Evolutionary conservation across 2,329 filamentous ascomycete genomes (phyloP).

Genomic region (Aspergillus fumigatiaffinis): DNA sequence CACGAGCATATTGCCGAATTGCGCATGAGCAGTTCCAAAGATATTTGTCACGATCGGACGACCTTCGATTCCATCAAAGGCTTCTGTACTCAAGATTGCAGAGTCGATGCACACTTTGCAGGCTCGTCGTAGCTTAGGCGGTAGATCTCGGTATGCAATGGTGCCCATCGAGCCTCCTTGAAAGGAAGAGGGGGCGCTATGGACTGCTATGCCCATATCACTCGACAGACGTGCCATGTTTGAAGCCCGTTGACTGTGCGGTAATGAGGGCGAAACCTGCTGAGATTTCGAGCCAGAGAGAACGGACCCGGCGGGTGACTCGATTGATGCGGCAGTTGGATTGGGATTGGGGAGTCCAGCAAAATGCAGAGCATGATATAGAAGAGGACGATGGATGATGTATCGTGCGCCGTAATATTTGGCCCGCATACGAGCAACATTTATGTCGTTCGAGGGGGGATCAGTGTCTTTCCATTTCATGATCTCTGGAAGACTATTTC

Average conservation of each 20-base stretch:
- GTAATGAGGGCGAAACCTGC: conserved; percentile 34
- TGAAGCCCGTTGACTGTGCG: conserved; percentile 25
- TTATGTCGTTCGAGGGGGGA: conserved; percentile 68
- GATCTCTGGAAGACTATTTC: conserved; percentile 44
- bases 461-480: conserved; percentile 66
- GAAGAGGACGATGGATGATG: conserved; percentile 80
- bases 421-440: conserved; percentile 76
- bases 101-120: conserved; percentile 64
- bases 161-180: not conserved
- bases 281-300: conserved; percentile 27
- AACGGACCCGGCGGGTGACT: conserved; percentile 31
- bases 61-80: conserved; percentile 63
- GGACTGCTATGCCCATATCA: conserved; percentile 31
- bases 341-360: conserved; percentile 31
- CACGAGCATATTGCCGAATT: conserved; percentile 96
- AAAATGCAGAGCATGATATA: conserved; percentile 57
- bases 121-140: conserved; percentile 50
- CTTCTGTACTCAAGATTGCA: conserved; percentile 77
- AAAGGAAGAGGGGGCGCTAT: conserved; percentile 2
- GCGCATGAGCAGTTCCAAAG: conserved; percentile 93
- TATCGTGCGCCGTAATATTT: conserved; percentile 94
- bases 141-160: conserved; percentile 21
- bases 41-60: conserved; percentile 90
- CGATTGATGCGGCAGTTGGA: conserved; percentile 31
- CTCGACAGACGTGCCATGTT: conserved; percentile 31